phyloP scores from a whole-genome alignment of 805 yeast species.

The Candida ascalaphidarum region DNA sequence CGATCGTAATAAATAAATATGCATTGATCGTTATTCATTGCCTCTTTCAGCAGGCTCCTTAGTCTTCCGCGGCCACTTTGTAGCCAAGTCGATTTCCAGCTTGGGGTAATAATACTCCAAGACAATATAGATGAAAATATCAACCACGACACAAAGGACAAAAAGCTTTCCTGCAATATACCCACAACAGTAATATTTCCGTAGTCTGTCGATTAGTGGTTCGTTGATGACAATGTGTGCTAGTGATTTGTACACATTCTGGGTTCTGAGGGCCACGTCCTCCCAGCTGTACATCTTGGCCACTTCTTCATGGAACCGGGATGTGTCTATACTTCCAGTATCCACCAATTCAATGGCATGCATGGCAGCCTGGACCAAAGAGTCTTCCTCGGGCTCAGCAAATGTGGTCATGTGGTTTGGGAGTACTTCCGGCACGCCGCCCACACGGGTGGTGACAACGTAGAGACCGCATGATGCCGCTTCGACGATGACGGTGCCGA shows the following conservation, averaged over 20 bases:
- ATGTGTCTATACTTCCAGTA: conserved; percentile 56
- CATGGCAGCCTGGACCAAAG: conserved; percentile 62
- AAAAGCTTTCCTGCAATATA: conserved; percentile 83
- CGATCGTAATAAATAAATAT: conserved; percentile 1
- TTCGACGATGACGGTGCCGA: conserved; percentile 94
- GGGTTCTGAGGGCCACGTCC: conserved; percentile 82
- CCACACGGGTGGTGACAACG: conserved; percentile 92
- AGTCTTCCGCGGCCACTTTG: conserved; percentile 65
- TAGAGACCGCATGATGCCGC: conserved; percentile 94
- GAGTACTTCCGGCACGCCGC: conserved; percentile 95
- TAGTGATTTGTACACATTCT: conserved; percentile 58
- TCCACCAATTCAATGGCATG: conserved; percentile 59
- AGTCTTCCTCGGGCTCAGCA: conserved; percentile 81
- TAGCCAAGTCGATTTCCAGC: conserved; percentile 59
- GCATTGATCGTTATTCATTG: background rate
- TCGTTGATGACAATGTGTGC: conserved; percentile 35
- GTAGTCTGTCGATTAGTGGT: conserved; percentile 50
- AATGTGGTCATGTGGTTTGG: conserved; percentile 91
- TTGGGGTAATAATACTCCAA: conserved; percentile 69
- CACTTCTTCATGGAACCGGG: conserved; percentile 70
- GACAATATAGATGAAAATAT: conserved; percentile 52
- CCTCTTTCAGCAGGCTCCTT: background rate
- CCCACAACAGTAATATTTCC: conserved; percentile 61
- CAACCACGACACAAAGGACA: conserved; percentile 74
- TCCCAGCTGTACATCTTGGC: conserved; percentile 85